Evolutionary conservation across 768 basidiomycete species (phyloP), one percentile per base, ranked within the genome.

Genomic region (Sporobolomyces phaffii): DNA sequence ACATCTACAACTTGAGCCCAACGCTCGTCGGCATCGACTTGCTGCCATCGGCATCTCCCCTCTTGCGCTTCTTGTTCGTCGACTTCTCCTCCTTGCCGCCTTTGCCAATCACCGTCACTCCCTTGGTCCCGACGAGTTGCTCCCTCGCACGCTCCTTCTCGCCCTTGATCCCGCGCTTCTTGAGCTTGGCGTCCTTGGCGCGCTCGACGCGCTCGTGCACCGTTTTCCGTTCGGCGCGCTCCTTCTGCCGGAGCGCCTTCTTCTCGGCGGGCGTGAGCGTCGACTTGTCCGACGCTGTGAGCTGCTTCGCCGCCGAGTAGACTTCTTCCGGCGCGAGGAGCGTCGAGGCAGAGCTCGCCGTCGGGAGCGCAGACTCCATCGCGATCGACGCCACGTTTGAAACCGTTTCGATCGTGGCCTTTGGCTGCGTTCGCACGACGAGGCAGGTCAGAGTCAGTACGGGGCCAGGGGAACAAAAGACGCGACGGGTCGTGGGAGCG

Each of bases 251-350:
- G 38, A 84, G 76, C 0, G 86, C 78, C 54, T 85, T 85, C 79
- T 96, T 96, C 79, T 97, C 87, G 24, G 80, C 77, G 1, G 93
- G 89, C 5, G 90, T 90, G 53, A 97, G 80, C 77, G 98, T 94
- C 53, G 85, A 86, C 45, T 84, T 83, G 3, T 86, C 82, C 48
- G 65, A 47, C 1, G 60, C 56, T 10, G 64, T 65, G 36, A 65
- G 64, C 13, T 58, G 62, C 18, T 38, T 18, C 4, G 82, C 78
- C 1, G 84, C 74, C 4, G 82, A 77, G 73, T 88, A 87, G 18
- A 98, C 80, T 78, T 99, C 96, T 76, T 98, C 91, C 1, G 96
- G 96, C 1, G 96, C 91, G 47, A 99, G 83, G 82, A 91, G 87
- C 0, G 85, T 86, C 3, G 87, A 81, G 0, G 83, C 80, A 0